Evolutionary conservation across 1,139 yeast species (phyloP), one percentile per base, ranked within the genome.

Genomic region (Yamadazyma atlantica): DNA sequence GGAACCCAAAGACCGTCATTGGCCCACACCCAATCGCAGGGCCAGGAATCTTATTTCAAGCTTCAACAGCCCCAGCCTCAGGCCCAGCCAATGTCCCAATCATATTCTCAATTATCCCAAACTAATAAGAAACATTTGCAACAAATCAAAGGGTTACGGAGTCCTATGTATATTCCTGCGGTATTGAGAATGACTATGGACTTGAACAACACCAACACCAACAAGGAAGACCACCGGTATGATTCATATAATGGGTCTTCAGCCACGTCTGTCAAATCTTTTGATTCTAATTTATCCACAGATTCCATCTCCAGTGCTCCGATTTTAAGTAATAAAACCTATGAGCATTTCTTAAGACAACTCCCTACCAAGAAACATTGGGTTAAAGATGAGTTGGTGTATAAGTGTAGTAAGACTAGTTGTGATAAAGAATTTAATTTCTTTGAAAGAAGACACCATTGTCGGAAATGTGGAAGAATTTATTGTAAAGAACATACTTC

Each of bases 401-500:
- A 67, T 33, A 69, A 75, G 35, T 89, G 97, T 57, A 73, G 76
- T n/a, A 73, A 75, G 18, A 50, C 57, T 2, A 11, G 47, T n/a
- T 89, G 97, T 62, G 66, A 71, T 41, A 75, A 75, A 59, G 57
- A 74, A 40, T 78, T 85, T 59, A 79, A 85, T 35, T 80, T 85
- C 53, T 78, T 87, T 59, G 95, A 89, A 51, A 75, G 97, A 45
- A 79, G 94, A 42, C 97, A 90, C 57, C 97, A 90, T 62, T 90
- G 97, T 57, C 76, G 97, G 36, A 83, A 86, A 54, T 90, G 97
- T 65, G 97, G 97, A 14, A 95, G 88, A 22, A 77, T 90, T 11
- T 90, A 84, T 55, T 90, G 97, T 62, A 82, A 82, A 36, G 84
- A 80, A 41, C 81, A 80, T 47, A 67, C 81, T 7, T 65, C 70